phyloP scores from a whole-genome alignment of 2,329 filamentous ascomycete genomes.

The Pleomassaria siparia region DNA sequence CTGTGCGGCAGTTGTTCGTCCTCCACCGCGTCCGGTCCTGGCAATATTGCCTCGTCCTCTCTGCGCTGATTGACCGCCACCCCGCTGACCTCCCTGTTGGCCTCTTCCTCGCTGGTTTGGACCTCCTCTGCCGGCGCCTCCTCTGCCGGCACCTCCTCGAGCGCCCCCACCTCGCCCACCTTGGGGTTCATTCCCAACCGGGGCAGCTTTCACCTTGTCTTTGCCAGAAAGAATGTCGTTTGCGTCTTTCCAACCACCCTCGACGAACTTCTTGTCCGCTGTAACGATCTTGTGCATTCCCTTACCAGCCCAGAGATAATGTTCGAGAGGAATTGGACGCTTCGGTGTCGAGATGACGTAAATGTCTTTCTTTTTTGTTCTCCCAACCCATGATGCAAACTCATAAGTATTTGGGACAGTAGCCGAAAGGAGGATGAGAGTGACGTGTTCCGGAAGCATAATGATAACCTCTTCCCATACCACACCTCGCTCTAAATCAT shows the following conservation, averaged over 20 bases:
- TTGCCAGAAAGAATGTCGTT: constrained; percentile 79
- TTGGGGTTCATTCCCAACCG: constrained; percentile 54
- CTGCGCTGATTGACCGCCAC: constrained; percentile 56
- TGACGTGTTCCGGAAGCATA: constrained; percentile 97
- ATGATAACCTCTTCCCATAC: constrained; percentile 99
- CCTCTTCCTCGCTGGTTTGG: constrained; percentile 54
- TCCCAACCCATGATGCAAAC: constrained; percentile 96
- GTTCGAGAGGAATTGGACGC: constrained; percentile 89
- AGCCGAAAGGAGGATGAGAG: constrained; percentile 89
- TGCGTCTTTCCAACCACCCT: constrained; percentile 92
- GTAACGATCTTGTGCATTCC: constrained; percentile 93
- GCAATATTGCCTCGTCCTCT: constrained; percentile 82
- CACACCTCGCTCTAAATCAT: constrained; percentile 91
- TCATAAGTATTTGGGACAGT: constrained; percentile 97
- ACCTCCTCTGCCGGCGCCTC: constrained; percentile 52
- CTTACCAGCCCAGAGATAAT: constrained; percentile 95
- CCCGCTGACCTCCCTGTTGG: constrained; percentile 47
- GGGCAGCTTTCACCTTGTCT: constrained; percentile 69
- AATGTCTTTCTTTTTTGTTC: constrained; percentile 98
- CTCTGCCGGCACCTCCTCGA: constrained; percentile 49
- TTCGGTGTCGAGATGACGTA: constrained; percentile 98
- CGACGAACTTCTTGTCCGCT: constrained; percentile 85
- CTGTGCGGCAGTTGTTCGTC: constrained; percentile 85
- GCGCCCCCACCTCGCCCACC: constrained; percentile 52
- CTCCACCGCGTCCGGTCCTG: constrained; percentile 79